These are phyloP conservation scores for Hymenoscyphus occultus DNA, from an alignment of 2,329 filamentous ascomycete genomes.

Conservation along the genomic window DNA sequence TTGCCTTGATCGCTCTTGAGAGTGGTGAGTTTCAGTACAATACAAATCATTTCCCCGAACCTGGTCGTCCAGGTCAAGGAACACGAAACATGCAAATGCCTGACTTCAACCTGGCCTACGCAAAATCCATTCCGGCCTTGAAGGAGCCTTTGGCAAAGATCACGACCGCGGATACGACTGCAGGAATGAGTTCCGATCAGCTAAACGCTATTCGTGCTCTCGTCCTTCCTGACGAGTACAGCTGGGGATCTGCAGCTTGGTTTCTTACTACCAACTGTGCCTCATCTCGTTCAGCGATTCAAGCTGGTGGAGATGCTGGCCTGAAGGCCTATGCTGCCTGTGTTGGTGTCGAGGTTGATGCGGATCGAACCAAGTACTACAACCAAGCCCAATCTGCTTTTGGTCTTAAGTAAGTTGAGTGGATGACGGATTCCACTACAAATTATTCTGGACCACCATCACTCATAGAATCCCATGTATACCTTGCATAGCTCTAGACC, in stretches of 20 bases:
- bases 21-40: constrained; percentile 60
- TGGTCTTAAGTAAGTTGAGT: constrained; percentile 19
- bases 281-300: constrained; percentile 44
- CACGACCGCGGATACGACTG: constrained; percentile 31
- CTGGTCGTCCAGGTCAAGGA: constrained; percentile 53
- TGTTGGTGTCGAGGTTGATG: constrained; percentile 47
- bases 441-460: too few species aligned
- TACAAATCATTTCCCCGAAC: constrained; percentile 52
- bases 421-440: neutral
- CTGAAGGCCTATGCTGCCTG: constrained; percentile 55
- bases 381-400: constrained; percentile 44
- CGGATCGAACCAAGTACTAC: constrained; percentile 50
- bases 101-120: constrained; percentile 54
- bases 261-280: constrained; percentile 53
- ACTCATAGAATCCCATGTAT: too few species aligned
- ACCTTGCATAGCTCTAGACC: too few species aligned
- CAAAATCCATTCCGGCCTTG: constrained; percentile 45
- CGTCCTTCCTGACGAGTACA: constrained; percentile 48
- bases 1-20: constrained; percentile 61
- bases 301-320: constrained; percentile 42
- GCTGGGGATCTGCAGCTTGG: constrained; percentile 61
- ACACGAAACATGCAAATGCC: constrained; percentile 64
- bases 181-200: constrained; percentile 37
- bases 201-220: constrained; percentile 47
- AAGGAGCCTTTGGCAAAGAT: constrained; percentile 35